Evolutionary conservation across 2,329 filamentous ascomycete genomes (phyloP).

Genomic region (Phoma sp.): DNA sequence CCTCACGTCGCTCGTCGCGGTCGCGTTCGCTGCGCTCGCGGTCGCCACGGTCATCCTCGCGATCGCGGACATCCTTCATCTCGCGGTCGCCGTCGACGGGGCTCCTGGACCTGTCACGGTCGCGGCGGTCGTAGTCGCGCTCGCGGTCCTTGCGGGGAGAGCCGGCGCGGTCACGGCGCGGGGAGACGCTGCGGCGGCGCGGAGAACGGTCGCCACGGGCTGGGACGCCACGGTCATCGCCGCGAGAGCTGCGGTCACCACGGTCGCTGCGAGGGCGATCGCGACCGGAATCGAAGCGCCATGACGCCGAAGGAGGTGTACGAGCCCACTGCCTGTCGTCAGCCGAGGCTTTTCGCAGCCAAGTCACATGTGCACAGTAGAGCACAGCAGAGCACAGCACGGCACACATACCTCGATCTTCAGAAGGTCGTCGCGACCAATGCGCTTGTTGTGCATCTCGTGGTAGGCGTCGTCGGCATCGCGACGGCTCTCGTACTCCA

Average conservation of each 20-base stretch:
- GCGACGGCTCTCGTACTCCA: constrained; percentile 97
- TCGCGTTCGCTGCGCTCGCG: constrained; percentile 56
- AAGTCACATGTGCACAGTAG: constrained; percentile 6
- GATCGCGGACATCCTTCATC: constrained; percentile 62
- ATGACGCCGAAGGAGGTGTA: constrained; percentile 95
- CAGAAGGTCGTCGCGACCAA: constrained; percentile 90
- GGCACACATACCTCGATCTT: constrained; percentile 85
- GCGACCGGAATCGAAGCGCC: constrained; percentile 90
- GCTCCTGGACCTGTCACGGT: constrained; percentile 75
- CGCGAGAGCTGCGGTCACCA: constrained; percentile 72
- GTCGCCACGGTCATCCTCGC: constrained; percentile 64
- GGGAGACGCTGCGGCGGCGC: constrained; percentile 56
- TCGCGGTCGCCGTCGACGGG: constrained; percentile 59
- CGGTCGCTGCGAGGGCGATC: constrained; percentile 49
- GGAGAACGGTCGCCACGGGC: constrained; percentile 74
- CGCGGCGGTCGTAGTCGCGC: constrained; percentile 71
- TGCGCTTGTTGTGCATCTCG: constrained; percentile 99
- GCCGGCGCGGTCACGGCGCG: constrained; percentile 59
- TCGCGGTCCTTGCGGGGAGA: constrained; percentile 84
- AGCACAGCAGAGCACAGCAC: no score
- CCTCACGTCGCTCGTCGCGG: constrained; percentile 57
- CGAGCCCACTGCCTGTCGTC: constrained; percentile 81
- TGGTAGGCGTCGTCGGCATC: constrained; percentile 99
- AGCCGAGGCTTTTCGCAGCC: constrained; percentile 15
- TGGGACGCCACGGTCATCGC: constrained; percentile 72